Conservation (phyloP, 192 early-diverging fungal genomes). For the Podila epigama region DNA sequence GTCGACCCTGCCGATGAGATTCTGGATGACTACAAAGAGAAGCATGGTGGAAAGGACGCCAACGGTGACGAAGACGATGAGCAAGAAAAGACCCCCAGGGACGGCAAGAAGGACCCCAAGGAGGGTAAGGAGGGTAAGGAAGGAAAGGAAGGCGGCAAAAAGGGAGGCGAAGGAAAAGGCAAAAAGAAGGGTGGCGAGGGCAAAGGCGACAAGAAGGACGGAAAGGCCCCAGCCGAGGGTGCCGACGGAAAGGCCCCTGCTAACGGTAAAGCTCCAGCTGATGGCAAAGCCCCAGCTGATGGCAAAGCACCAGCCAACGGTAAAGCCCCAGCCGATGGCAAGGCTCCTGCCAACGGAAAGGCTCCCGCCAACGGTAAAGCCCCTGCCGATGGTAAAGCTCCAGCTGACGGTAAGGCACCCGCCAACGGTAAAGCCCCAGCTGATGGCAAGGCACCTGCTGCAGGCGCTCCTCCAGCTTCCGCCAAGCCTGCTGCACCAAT, state of each 20-base stretch:
- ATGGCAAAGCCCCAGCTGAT: not conserved
- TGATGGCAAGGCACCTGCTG: not conserved
- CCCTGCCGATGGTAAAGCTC: not conserved
- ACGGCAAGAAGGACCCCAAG: slow-evolving; percentile 2
- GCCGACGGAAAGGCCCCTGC: no score
- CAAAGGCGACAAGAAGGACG: slow-evolving; percentile 1
- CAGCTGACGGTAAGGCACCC: not conserved
- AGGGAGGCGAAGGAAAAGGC: not conserved
- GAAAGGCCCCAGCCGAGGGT: not conserved
- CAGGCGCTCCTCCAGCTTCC: slow-evolving; percentile 1
- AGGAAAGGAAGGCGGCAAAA: not conserved
- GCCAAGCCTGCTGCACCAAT: slow-evolving; percentile 21
- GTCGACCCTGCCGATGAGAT: slow-evolving; percentile 7
- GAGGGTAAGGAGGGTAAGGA: not conserved
- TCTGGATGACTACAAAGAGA: not conserved
- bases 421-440: not conserved
- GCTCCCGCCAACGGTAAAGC: not conserved
- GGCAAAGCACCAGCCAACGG: not conserved
- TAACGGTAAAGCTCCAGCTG: not conserved
- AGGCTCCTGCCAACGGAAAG: not conserved
- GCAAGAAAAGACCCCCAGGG: not conserved
- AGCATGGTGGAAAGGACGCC: slow-evolving; percentile 4
- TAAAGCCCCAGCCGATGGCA: not conserved
- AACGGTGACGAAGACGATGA: not conserved
- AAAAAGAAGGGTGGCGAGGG: not conserved